Evolutionary conservation across 202 grass and related monocot species (phyloP), one percentile per base, ranked within the genome.

Genomic region (Musa balbisiana): DNA sequence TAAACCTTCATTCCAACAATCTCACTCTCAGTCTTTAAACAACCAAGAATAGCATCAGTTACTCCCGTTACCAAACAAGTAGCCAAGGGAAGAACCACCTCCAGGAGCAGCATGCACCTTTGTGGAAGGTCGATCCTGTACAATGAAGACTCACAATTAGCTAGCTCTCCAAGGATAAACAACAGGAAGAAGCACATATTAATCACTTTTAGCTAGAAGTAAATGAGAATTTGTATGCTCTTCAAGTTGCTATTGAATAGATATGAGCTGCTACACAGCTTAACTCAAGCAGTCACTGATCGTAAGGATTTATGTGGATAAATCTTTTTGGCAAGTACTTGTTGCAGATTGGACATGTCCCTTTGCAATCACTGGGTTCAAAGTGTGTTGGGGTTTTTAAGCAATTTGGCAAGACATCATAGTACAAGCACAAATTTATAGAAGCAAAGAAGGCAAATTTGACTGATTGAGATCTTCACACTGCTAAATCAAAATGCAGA

Each of bases 91-190:
- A 55, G 71, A 73, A 53, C 71, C 71, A 73, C 71, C 71, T 26
- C 71, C 71, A 25, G 71, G 71, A 26, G 71, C 71, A 73, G 71
- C 22, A 73, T 73, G 71, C 71, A 73, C 71, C 51, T 73, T 73
- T 2, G 71, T 73, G 15, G 71, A 73, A 73, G 71, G 71, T 54
- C 71, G 71, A 29, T 73, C 71, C 71, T 73, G 71, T 51, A 53
- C 13, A 73, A 26, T 15, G 24, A 73, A 53, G 11, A 25, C 25
- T 25, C 51, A 26, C 51, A 10, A 55, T 55, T 43, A 43, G 33
- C 33, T 16, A 24, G 51, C 22, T 13, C 56, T 20, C 56, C 9
- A 60, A 6, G 6, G 16, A 60, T 1, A 6, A n/a, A 60, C 8
- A 60, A 60, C 56, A 43, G 33, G 33, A 60, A 60, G 56, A 60